Base-by-base conservation (phyloP, 345 rosid genomes). In the Melaleuca quinquenervia region DNA sequence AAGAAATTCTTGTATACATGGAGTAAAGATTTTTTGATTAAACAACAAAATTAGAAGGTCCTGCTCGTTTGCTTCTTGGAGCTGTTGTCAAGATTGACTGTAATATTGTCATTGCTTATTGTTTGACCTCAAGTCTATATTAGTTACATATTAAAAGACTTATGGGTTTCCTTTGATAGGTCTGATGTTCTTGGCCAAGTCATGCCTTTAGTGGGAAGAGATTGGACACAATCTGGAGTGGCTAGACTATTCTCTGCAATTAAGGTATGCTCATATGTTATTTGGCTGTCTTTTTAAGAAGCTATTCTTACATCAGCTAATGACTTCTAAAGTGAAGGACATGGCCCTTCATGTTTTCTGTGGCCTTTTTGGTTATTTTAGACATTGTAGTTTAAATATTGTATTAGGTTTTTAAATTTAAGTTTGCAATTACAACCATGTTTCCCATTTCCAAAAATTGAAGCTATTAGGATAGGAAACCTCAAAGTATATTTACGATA, bases 211-310 rank as follows among this genome's bases (percentile, higher is more conserved):
- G 96, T 96, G 87, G 99, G 99, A 87, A 95, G 92, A 88, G 99
- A 96, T 88, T 96, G 99, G 99, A 92, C 99, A 52, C 99, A 96
- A 86, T 94, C 98, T 85, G 99, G 99, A 82, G 99, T 96, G 64
- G 96, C 99, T 87, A 93, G 90, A 89, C 98, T 96, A 87, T 96
- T 96, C 87, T 95, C 93, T 54, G 99, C 98, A 29, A 96, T 96
- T 85, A 92, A 96, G 98, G 99, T 95, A 84, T 83, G 85, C 12
- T 70, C 45, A 64, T 64, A 18, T 64, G 12, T 70, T 26, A 56
- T 84, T 82, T 52, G 45, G 54, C 51, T 41, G 58, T 48, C 84
- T 52, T 52, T 56, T 49, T 27, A 82, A 53, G 76, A 44, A 60
- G 74, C 52, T 70, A 27, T 84, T 84, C 22, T 52, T 50, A 16